Base-by-base conservation (phyloP, 2,329 filamentous ascomycete species). In the Xylaria sp. region DNA sequence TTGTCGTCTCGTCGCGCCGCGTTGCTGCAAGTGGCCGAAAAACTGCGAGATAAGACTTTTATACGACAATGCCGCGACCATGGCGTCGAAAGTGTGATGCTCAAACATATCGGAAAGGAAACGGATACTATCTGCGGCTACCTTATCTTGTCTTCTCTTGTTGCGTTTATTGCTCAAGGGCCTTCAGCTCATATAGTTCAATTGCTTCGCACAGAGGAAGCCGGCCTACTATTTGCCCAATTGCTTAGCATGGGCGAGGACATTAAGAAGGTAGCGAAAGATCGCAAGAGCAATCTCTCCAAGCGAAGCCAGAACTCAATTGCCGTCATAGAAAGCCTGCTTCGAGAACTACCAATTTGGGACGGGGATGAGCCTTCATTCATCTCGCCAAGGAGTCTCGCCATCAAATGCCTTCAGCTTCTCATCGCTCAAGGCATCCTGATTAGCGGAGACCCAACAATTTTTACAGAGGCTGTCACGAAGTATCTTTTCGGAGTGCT, bases 51-150 rank as follows among this genome's bases (percentile, higher is more conserved):
- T 59, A 89, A 89, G 74, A 83, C 83, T 0, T 94, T 92, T 73
- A 82, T 88, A 33, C 83, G 85, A 20, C 90, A 92, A 69, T 94
- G 97, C 74, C 85, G 92, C 23, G 90, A 94, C 69, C 90, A 93
- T 72, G 88, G 89, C 6, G 88, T 92, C 65, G 92, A 93, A 69
- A 86, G 89, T 63, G 87, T 87, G 36, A 83, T 97, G 17, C 87
- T 93, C 61, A 84, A 87, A 53, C 86, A 87, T 49, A 83, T 92
- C 10, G 85, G 83, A 0, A 82, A 83, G 58, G 88, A 91, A 74
- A 80, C 83, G 1, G 91, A 94, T 76, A 72, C 85, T 26, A 81
- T 91, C 42, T 85, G 86, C 60, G 89, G 89, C 6, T 92, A 91
- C 74, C 81, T 89, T 1, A 83, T 93, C 15, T 80, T 87, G n/a